Evolutionary conservation across 345 rosid species (phyloP).

Genomic region (Melaleuca quinquenervia): DNA sequence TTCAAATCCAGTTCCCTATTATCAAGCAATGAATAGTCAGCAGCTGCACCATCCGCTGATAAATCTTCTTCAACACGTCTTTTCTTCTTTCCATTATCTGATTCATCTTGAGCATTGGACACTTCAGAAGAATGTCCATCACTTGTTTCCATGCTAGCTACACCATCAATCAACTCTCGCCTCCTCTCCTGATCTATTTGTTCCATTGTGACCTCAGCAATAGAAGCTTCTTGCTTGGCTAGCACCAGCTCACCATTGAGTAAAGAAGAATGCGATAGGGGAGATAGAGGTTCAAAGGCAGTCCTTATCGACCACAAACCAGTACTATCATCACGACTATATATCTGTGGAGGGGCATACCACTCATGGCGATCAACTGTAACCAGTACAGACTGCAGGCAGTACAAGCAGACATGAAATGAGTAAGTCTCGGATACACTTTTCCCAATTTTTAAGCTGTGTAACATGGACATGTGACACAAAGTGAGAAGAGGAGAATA

Average conservation of each 20-base stretch:
- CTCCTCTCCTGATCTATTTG: conserved; percentile 30
- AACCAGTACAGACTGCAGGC: conserved; percentile 73
- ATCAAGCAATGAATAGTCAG: conserved; percentile 33
- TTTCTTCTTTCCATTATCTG: conserved; percentile 48
- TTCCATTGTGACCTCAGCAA: conserved; percentile 34
- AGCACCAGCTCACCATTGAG: conserved; percentile 16
- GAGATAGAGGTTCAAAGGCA: conserved; percentile 32
- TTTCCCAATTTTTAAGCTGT: not conserved
- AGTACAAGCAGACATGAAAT: not conserved
- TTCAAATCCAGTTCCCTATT: conserved; percentile 34
- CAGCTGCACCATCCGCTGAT: conserved; percentile 28
- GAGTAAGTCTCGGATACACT: not conserved
- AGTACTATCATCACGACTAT: conserved; percentile 76
- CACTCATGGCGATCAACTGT: conserved; percentile 93
- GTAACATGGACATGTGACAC: not conserved
- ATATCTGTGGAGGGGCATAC: conserved; percentile 88
- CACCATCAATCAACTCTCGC: conserved; percentile 39
- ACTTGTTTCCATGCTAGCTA: conserved; percentile 39
- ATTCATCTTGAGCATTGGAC: conserved; percentile 29
- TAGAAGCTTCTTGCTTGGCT: conserved; percentile 8
- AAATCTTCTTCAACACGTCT: conserved; percentile 45
- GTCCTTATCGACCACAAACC: conserved; percentile 79
- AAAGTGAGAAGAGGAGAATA: not conserved
- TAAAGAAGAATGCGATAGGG: conserved; percentile 16
- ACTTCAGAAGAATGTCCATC: conserved; percentile 36